Base-by-base conservation (phyloP, 805 yeast genomes). In the Kodamaea jinghongensis region DNA sequence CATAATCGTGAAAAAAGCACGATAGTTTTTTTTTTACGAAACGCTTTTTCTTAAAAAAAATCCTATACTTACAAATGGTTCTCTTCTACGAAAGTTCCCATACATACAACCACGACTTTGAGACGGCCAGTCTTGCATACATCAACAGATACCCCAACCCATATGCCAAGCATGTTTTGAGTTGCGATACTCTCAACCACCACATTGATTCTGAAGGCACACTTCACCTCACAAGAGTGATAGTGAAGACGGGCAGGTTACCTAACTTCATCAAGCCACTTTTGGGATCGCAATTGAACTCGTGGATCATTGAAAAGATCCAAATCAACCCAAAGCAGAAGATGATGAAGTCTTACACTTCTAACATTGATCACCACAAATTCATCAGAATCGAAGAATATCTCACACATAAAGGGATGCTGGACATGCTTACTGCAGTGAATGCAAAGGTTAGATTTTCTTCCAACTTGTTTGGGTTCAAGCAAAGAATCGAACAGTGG, bases 241-340 rank as follows among this genome's bases (percentile, higher is more conserved):
- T 90, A 31, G 76, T 76, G 49, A 91, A 90, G 57, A 67, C 76
- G 3, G 97, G 97, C 2, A 73, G 87, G 48, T 67, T 90, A 28
- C 97, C 97, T 4, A 60, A 68, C 27, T 88, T 93, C 79, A 78
- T 85, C 17, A 76, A 73, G 49, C 91, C 91, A 3, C 76, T 88
- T 39, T 59, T 89, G 44, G 90, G 91, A 2, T 69, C 73, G 34
- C 38, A 43, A 4, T 71, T 84, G 23, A 81, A 84, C 39, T 71
- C 87, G 9, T 86, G 93, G 91, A 79, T 90, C 30, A 74, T 90
- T 32, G 98, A 90, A 55, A 76, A 78, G 49, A 76, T 88, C 1
- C 62, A 83, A 8, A 82, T 90, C 14, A 84, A 90, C 58, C 87
- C 91, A 1, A 50, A 56, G 7, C 54, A 59, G 4, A 62, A 70